Conservation (phyloP, 108 stramenopile genomes). For the Asterionellopsis glacialis region DNA sequence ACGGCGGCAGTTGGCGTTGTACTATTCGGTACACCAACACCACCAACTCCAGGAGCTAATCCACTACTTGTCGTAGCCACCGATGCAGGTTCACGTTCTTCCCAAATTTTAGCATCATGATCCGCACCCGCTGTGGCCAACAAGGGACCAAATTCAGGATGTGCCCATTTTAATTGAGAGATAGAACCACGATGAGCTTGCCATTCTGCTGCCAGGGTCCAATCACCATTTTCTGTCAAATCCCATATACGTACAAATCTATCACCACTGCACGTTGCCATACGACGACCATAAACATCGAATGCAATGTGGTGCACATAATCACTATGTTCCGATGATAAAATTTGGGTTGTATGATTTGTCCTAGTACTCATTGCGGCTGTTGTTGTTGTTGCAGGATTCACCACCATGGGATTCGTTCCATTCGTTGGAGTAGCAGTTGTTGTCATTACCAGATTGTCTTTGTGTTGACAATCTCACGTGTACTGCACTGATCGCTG, state of each 20-base stretch:
- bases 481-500: too few species aligned
- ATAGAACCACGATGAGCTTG: constrained; percentile 83
- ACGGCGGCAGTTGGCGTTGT: background rate
- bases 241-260: constrained; percentile 89
- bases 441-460: too few species aligned
- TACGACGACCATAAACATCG: constrained; percentile 91
- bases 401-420: too few species aligned
- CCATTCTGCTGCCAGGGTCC: constrained; percentile 70
- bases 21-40: background rate
- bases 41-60: background rate
- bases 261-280: constrained; percentile 89
- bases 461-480: too few species aligned
- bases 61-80: constrained; percentile 27
- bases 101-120: constrained; percentile 87
- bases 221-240: constrained; percentile 65
- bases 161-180: constrained; percentile 85
- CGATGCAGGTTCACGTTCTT: constrained; percentile 62
- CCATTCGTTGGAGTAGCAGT: too few species aligned
- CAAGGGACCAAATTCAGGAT: constrained; percentile 94
- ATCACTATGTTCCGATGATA: constrained; percentile 52
- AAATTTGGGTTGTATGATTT: constrained; percentile 5
- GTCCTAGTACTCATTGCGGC: too few species aligned
- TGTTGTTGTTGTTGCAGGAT: too few species aligned
- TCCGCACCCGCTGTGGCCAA: constrained; percentile 90
- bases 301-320: constrained; percentile 85